Conservation (phyloP, 257 asterid species). For the Parsonsia alboflavescens region DNA sequence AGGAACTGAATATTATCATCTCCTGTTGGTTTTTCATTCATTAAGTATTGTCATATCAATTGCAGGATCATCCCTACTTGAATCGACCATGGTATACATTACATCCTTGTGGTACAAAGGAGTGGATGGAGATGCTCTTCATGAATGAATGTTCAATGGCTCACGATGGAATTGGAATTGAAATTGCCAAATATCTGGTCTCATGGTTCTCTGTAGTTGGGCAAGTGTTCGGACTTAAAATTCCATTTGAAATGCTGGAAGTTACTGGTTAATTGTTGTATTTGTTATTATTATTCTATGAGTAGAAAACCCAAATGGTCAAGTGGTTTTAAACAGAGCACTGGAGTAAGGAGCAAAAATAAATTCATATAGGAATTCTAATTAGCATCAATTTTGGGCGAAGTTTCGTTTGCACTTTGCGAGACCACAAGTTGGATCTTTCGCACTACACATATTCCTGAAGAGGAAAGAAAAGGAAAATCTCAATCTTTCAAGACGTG, state of each 20-base stretch:
- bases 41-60: background rate
- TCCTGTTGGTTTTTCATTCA: background rate
- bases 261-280: background rate
- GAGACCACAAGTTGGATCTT: background rate
- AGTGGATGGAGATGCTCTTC: slow-evolving; percentile 78
- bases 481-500: background rate
- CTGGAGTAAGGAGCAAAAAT: background rate
- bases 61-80: slow-evolving; percentile 75
- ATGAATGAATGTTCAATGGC: slow-evolving; percentile 28
- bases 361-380: background rate
- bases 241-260: slow-evolving; percentile 48
- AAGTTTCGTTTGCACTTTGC: background rate
- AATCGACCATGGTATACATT: slow-evolving; percentile 74
- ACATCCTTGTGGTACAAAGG: slow-evolving; percentile 91
- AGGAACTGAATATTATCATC: background rate
- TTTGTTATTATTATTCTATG: background rate
- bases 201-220: slow-evolving; percentile 85
- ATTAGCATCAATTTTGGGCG: background rate
- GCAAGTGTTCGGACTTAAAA: slow-evolving; percentile 57
- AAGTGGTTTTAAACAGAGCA: background rate
- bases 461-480: too few relatives aligned
- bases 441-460: background rate
- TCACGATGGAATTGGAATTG: slow-evolving; percentile 24
- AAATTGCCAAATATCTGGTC: slow-evolving; percentile 41
- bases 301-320: background rate